These are phyloP conservation scores for Colletotrichum cuscutae DNA, from an alignment of 2,329 filamentous ascomycete species.

Conservation along the genomic window DNA sequence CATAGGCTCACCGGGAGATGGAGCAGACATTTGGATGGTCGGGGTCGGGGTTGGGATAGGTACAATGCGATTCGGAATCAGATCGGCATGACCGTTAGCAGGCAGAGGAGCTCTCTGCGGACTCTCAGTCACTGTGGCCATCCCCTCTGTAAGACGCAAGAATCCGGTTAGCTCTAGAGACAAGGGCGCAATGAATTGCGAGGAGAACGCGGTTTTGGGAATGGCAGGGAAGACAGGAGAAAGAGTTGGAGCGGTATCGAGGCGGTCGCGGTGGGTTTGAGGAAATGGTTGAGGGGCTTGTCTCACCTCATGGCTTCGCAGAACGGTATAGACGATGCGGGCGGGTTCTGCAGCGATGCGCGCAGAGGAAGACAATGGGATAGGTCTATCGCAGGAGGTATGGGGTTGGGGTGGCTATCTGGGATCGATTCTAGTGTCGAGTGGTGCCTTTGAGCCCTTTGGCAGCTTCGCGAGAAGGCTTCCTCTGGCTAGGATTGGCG, in stretches of 20 bases:
- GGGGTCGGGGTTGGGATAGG: slow-evolving; percentile 62
- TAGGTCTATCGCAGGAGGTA: neutral
- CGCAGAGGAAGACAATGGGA: neutral
- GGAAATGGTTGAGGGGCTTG: slow-evolving; percentile 18
- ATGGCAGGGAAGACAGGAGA: slow-evolving; percentile 2
- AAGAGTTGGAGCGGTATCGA: slow-evolving; percentile 35
- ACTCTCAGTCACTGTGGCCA: slow-evolving; percentile 64
- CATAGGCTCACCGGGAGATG: slow-evolving; percentile 69
- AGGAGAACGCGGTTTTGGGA: slow-evolving; percentile 24
- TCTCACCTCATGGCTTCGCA: slow-evolving; percentile 35
- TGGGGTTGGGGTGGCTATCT: neutral
- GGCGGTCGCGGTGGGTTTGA: slow-evolving; percentile 27
- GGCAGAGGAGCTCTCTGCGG: slow-evolving; percentile 55
- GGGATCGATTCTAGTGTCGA: neutral
- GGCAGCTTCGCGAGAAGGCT: neutral
- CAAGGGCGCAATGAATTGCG: slow-evolving; percentile 19
- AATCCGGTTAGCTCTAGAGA: slow-evolving; percentile 36
- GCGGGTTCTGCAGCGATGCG: slow-evolving; percentile 7
- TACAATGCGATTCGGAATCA: slow-evolving; percentile 64
- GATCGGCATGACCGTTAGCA: slow-evolving; percentile 53
- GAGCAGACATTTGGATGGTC: slow-evolving; percentile 68
- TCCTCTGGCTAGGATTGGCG: neutral
- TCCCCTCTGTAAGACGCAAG: slow-evolving; percentile 52
- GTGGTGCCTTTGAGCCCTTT: neutral
- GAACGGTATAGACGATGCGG: slow-evolving; percentile 4